Conservation (phyloP, 2,329 filamentous ascomycete genomes). For the Bipolaris oryzae region DNA sequence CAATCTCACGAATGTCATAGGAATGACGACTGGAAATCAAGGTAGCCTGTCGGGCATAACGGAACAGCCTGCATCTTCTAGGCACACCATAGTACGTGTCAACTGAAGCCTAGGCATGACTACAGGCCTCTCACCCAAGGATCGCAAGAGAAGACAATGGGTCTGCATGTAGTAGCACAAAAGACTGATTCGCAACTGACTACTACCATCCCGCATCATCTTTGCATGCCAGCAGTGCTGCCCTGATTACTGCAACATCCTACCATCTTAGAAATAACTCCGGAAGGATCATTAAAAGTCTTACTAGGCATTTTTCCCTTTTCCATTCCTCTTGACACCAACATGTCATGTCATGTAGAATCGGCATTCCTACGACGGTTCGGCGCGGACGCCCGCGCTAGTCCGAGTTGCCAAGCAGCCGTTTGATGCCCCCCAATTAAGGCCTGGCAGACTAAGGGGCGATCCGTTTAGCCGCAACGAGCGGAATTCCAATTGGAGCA, state of each 20-base stretch:
- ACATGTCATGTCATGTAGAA: not conserved
- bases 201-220: not conserved
- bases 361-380: slow-evolving; percentile 1
- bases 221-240: not conserved
- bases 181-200: not conserved
- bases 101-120: no score
- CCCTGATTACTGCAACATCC: not conserved
- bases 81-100: no score
- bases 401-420: slow-evolving; percentile 1
- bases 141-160: not conserved
- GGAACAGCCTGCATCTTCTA: no score
- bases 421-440: slow-evolving; percentile 13
- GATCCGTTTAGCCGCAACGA: slow-evolving; percentile 11
- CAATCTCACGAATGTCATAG: no score
- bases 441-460: slow-evolving; percentile 4
- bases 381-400: slow-evolving; percentile 11
- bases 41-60: no score
- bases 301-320: not conserved
- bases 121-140: no score
- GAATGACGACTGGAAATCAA: no score
- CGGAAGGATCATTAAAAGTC: not conserved
- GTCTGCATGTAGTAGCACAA: not conserved
- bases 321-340: not conserved
- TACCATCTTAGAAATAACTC: not conserved
- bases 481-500: slow-evolving; percentile 6